A percentile compares a stretch with the other conserved stretches of the same genome.
Evolutionary conservation across 176 grass and related monocot genomes (phyloP).

Genomic region (Ananas comosus): DNA sequence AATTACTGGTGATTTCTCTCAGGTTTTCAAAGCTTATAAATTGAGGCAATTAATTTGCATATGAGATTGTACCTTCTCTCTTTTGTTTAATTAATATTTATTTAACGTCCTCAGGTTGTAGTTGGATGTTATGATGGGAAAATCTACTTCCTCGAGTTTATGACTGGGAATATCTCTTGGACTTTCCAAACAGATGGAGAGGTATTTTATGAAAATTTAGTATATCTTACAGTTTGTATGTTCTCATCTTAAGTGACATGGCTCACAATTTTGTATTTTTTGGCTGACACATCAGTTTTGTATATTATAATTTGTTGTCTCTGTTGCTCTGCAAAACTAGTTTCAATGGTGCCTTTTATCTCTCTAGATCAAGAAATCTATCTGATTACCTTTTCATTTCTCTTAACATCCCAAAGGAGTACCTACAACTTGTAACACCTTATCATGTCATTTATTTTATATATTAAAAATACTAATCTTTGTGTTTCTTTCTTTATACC

Average conservation of each 20-base stretch:
- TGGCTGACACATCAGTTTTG: no score
- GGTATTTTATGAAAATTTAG: constrained; percentile 14
- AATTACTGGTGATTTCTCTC: constrained; percentile 71
- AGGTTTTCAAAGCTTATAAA: constrained; percentile 31
- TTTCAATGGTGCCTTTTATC: background rate
- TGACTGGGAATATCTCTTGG: constrained; percentile 54
- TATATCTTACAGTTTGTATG: no score
- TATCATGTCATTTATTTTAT: no score
- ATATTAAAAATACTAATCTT: background rate
- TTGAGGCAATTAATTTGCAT: constrained; percentile 3
- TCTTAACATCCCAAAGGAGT: no score
- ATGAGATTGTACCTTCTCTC: no score
- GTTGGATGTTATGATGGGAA: constrained; percentile 91
- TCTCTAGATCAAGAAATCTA: background rate
- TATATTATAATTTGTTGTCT: background rate
- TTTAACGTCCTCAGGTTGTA: constrained; percentile 51
- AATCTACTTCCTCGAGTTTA: constrained; percentile 78
- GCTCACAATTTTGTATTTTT: no score
- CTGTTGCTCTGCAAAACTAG: background rate
- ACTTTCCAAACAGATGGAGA: constrained; percentile 76
- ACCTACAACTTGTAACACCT: no score
- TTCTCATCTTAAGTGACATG: no score
- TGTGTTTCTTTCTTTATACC: background rate
- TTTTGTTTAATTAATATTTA: constrained; percentile 10
- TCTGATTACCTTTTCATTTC: background rate